Base-by-base conservation (phyloP, 2,329 filamentous ascomycete genomes). In the Trichophyton verrucosum region DNA sequence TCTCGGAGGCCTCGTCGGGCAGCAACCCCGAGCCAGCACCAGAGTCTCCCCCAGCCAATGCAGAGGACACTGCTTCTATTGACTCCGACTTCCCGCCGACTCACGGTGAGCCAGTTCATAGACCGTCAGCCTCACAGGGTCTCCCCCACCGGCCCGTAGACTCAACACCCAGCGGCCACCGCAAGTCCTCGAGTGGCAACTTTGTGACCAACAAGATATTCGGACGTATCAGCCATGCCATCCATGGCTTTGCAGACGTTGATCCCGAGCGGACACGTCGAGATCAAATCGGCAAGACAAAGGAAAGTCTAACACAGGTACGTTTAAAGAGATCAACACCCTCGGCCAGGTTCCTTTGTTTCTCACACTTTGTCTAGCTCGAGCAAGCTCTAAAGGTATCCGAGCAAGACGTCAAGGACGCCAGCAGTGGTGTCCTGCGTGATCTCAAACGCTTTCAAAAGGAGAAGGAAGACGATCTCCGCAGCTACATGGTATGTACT, bases 81-180 rank as follows among this genome's bases (percentile, higher is more conserved):
- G 94, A 99, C 73, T 96, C 91, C 0, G 94, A 97, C 72, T 99
- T 99, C 65, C 91, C 92, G 2, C 88, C 91, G 0, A 95, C 88
- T 0, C 89, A 95, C 68, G 87, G 87, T 46, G 89, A 94, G 61
- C 75, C 82, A 38, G 78, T 82, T 6, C 69, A 75, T 38, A 68
- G 76, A 27, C 84, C 87, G n/a, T 87, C 89, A 20, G 86, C 88
- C 44, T 84, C 85, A 63, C 87, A 95, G 70, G 87, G 87, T 78
- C 84, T 74, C 72, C 80, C 72, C 70, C 75, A 72, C 61, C 66
- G 71, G 71, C 69, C 66, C 75, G 75, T 68, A 65, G 66, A 73
- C 9, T 58, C 66, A 7, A 67, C 70, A 1, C 63, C 66, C 13
- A 64, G 66, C 13, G 76, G 76, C 46, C 91, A 96, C 75, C 88